Evolutionary conservation across 306 rosid species (phyloP).

Genomic region (Quercus suber): DNA sequence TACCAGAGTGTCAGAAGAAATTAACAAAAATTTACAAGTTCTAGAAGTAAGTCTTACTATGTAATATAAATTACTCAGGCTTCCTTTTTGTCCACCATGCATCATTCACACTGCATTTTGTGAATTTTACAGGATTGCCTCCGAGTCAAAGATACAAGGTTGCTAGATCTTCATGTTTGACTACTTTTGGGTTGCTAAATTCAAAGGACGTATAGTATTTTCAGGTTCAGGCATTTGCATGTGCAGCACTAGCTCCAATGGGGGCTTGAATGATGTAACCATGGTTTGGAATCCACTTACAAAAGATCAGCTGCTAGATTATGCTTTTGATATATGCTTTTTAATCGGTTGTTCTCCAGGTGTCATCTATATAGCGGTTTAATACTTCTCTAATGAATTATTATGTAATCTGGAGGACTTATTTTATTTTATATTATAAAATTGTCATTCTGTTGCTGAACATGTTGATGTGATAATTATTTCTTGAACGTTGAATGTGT

Average conservation of each 20-base stretch:
- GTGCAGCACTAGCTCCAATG: constrained; percentile 14
- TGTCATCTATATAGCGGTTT: constrained; percentile 23
- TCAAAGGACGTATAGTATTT: constrained; percentile 32
- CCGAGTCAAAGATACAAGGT: constrained; percentile 4
- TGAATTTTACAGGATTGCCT: constrained; percentile 29
- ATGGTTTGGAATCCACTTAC: constrained; percentile 26
- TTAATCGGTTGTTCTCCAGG: constrained; percentile 30
- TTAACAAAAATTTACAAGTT: constrained; percentile 65
- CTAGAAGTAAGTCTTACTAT: constrained; percentile 47
- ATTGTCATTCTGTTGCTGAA: not conserved
- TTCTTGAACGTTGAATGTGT: not conserved
- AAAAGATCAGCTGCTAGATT: constrained; percentile 17
- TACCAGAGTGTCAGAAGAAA: constrained; percentile 54
- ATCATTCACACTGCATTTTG: constrained; percentile 20
- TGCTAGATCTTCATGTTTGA: constrained; percentile 20
- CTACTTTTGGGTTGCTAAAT: constrained; percentile 38
- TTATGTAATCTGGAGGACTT: not conserved
- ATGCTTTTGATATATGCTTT: constrained; percentile 21
- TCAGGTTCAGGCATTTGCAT: constrained; percentile 22
- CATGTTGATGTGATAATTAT: not conserved
- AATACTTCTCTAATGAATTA: not conserved
- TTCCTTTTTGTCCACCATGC: constrained; percentile 13
- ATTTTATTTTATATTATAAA: not conserved
- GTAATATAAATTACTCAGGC: not conserved
- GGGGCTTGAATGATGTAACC: constrained; percentile 19